A percentile compares a stretch with the other conserved stretches of the same genome.
Evolutionary conservation across 805 yeast species (phyloP).

Genomic region (Scheffersomyces lignosus): DNA sequence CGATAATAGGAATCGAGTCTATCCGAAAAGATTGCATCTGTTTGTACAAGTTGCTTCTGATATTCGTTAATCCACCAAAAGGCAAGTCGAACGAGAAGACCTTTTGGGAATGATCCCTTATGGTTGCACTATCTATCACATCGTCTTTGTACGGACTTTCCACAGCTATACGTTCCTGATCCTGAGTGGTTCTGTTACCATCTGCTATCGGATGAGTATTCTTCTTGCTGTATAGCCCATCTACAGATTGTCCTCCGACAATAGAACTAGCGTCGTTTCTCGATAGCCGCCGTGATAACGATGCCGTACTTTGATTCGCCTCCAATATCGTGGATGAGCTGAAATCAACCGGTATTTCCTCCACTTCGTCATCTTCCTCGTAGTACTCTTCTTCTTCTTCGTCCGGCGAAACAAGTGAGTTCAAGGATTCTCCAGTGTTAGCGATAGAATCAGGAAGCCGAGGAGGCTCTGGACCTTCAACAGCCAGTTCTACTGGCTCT

Average conservation of each 20-base stretch:
- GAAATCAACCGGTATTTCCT: conserved; percentile 8
- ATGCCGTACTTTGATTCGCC: not conserved
- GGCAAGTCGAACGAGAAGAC: conserved; percentile 61
- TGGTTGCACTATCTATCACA: not conserved
- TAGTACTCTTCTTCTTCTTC: conserved; percentile 4
- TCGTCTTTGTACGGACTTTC: conserved; percentile 28
- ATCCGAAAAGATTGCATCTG: conserved; percentile 23
- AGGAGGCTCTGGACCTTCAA: too few species aligned
- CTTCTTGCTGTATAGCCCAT: conserved; percentile 8
- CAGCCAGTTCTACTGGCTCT: too few species aligned
- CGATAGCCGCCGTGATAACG: conserved; percentile 12
- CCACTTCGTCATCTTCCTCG: conserved; percentile 4
- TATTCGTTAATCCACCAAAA: conserved; percentile 45
- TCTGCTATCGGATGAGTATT: conserved; percentile 12
- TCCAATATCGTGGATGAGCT: not conserved
- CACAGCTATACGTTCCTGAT: conserved; percentile 24
- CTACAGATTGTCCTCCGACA: conserved; percentile 50
- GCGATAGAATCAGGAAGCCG: too few species aligned
- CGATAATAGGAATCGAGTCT: conserved; percentile 21
- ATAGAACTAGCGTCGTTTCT: conserved; percentile 43
- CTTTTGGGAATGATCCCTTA: conserved; percentile 24
- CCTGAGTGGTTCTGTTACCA: conserved; percentile 14
- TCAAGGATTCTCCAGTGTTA: too few species aligned
- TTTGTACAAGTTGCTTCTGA: conserved; percentile 27
- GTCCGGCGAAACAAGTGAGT: not conserved